Conservation (phyloP, 768 basidiomycete species). For the Collybia sordida region DNA sequence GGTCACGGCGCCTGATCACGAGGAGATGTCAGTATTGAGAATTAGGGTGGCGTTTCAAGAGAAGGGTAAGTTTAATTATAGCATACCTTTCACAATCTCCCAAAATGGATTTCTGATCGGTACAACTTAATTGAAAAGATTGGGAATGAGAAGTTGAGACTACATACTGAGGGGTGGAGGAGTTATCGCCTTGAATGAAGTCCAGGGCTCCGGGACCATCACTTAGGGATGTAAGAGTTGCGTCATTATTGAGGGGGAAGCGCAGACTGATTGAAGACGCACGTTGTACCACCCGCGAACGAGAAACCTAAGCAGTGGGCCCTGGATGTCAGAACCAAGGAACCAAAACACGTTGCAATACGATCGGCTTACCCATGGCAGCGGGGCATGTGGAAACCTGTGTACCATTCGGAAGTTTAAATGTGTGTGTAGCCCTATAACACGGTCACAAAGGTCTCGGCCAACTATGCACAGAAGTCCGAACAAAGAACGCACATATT, state of each 20-base stretch:
- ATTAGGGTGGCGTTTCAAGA: neutral
- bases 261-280: conserved; percentile 18
- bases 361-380: conserved; percentile 57
- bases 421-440: conserved; percentile 60
- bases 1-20: conserved; percentile 54
- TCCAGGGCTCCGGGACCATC: conserved; percentile 82
- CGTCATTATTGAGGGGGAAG: too few relatives aligned
- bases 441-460: conserved; percentile 2
- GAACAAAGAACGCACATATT: conserved; percentile 53
- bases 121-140: neutral
- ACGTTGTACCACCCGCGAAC: conserved; percentile 84
- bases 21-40: neutral
- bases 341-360: neutral
- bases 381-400: conserved; percentile 72
- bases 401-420: conserved; percentile 66
- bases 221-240: conserved; percentile 26
- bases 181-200: conserved; percentile 74
- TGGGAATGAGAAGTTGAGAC: neutral
- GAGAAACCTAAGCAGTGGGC: conserved; percentile 49
- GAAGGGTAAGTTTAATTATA: neutral
- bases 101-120: conserved; percentile 69
- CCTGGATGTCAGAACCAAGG: neutral
- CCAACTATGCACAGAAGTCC: neutral
- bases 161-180: conserved; percentile 53
- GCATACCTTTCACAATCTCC: conserved; percentile 71